Percentiles rank a stretch among this genome's conserved stretches.
These are phyloP conservation scores for Phytophthora capsici DNA, from an alignment of 352 stramenopile species.

Conservation along the genomic window DNA sequence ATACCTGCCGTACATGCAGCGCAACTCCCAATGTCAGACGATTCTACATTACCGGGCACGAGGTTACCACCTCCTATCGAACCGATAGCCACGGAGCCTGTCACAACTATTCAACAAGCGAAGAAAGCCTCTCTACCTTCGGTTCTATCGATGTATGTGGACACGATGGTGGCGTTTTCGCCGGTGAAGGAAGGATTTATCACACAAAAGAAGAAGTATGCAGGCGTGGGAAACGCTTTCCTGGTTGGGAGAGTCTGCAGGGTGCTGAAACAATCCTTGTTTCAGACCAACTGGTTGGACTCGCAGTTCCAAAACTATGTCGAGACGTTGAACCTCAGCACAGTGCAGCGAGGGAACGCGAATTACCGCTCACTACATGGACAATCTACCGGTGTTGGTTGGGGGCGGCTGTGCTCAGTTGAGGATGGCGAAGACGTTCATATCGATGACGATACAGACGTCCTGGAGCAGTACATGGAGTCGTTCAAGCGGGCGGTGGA, in stretches of 20 bases:
- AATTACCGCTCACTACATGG: slow-evolving; percentile 13
- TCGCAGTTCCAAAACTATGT: slow-evolving; percentile 10
- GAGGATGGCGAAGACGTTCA: slow-evolving; percentile 8
- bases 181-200: no score
- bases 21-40: no score
- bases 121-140: background rate
- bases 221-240: no score
- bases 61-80: no score
- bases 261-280: slow-evolving; percentile 1
- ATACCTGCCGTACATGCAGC: no score
- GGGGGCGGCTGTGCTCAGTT: slow-evolving; percentile 1
- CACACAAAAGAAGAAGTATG: no score
- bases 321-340: background rate
- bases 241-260: background rate
- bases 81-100: no score
- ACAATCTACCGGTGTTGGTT: background rate
- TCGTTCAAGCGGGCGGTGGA: slow-evolving; percentile 2
- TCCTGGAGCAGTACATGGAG: background rate
- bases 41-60: no score
- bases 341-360: background rate
- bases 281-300: slow-evolving; percentile 15
- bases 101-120: no score
- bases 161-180: slow-evolving; percentile 10
- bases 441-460: slow-evolving; percentile 1
- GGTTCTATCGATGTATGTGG: slow-evolving; percentile 6